Base-by-base conservation (phyloP, 2,329 filamentous ascomycete genomes). In the Blastomyces silverae region DNA sequence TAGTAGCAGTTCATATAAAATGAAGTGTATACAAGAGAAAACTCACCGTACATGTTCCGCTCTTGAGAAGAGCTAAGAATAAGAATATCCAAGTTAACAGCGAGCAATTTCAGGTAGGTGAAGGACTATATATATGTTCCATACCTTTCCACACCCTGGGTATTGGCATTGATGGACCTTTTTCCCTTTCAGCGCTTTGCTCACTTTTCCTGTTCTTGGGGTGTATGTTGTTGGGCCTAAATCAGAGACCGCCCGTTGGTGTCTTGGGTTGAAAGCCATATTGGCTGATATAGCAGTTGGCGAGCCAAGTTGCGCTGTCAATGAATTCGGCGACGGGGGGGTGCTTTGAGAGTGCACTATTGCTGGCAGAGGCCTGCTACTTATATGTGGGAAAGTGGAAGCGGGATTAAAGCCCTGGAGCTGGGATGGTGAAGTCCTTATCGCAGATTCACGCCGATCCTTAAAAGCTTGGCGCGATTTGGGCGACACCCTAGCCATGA, bases 101-200 rank as follows among this genome's bases (percentile, higher is more conserved):
- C 52, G 61, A 44, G 28, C 62, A 39, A 52, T 66, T 48, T 63
- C 20, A 42, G 56, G 55, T 28, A 53, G 13, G 7, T 22, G 20
- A n/a, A 42, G 17, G 46, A 13, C 50, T 34, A 39, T 70, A 75
- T 66, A 66, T 80, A 28, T 52, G 48, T 44, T 34, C 70, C 76
- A 66, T 67, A 81, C 79, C 76, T 82, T 82, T 66, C 74, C 74
- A 69, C 80, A 82, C 50, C 79, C 79, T 20, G 78, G 78, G 66
- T 73, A 79, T 65, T 80, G 75, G 69, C 80, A 82, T 10, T 75
- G 75, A 68, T 82, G 80, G 17, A 82, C 80, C 62, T 79, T 77
- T 71, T 82, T 82, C 39, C 80, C 80, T 70, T 82, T 82, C 73
- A 34, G 28, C 31, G 13, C 53, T n/a, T 37, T 37, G 15, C 28